Evolutionary conservation across 768 basidiomycete species (phyloP).

Genomic region (Mycena polygramma): DNA sequence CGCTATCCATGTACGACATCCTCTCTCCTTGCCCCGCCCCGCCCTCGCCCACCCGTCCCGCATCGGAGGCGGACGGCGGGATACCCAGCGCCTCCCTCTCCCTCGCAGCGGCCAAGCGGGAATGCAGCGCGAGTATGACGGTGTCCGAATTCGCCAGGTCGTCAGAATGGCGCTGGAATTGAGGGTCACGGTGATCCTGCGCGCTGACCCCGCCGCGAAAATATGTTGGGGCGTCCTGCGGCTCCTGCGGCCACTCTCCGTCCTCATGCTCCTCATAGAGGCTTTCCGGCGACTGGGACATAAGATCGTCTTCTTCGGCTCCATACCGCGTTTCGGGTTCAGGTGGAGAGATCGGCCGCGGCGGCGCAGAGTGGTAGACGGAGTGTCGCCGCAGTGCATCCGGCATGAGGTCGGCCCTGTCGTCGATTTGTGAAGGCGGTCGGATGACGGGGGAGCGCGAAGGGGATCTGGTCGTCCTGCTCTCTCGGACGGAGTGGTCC

Average conservation of each 20-base stretch:
- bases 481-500: conserved; percentile 6
- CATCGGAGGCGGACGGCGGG: conserved; percentile 58
- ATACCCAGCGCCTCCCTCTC: conserved; percentile 68
- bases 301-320: conserved; percentile 13
- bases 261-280: conserved; percentile 33
- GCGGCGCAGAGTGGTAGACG: conserved; percentile 41
- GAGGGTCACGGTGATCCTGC: conserved; percentile 11
- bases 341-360: conserved; percentile 14
- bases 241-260: conserved; percentile 17
- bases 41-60: conserved; percentile 34
- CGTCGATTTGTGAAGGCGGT: conserved; percentile 11
- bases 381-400: conserved; percentile 46
- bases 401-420: conserved; percentile 36
- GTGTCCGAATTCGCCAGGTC: conserved; percentile 40
- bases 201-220: background rate
- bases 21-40: conserved; percentile 30
- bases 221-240: background rate
- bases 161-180: conserved; percentile 40
- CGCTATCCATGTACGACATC: conserved; percentile 60
- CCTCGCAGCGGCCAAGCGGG: conserved; percentile 54
- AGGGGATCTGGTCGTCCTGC: conserved; percentile 28
- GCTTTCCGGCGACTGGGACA: conserved; percentile 32
- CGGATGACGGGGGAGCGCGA: conserved; percentile 50
- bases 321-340: conserved; percentile 3
- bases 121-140: conserved; percentile 40